Conservation (phyloP, 176 grass and related monocot genomes). For the Lolium perenne region DNA sequence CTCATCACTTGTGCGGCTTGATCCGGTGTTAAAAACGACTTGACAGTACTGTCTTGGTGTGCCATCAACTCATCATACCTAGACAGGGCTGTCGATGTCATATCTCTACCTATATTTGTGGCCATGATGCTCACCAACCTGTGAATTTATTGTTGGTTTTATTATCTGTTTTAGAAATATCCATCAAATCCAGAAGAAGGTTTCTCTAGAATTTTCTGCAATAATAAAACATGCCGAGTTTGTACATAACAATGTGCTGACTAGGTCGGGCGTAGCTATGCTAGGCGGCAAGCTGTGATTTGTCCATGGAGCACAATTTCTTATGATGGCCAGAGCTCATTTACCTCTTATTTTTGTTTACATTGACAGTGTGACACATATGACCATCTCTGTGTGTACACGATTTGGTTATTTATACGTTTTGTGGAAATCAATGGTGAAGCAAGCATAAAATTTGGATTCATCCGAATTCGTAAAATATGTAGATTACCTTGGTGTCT, state of each 20-base stretch:
- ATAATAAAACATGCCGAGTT: not conserved
- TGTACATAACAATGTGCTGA: not conserved
- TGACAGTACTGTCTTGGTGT: not conserved
- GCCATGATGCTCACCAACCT: conserved; percentile 41
- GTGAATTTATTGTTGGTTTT: conserved; percentile 41
- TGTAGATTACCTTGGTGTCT: too few species aligned
- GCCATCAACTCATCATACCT: conserved; percentile 20
- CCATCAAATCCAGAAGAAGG: conserved; percentile 1
- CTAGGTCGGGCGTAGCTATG: not conserved
- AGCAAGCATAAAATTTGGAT: too few species aligned
- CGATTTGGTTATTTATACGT: too few species aligned
- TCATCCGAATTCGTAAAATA: too few species aligned
- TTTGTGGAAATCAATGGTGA: too few species aligned
- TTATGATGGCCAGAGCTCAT: not conserved
- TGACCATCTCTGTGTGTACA: not conserved
- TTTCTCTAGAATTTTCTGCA: not conserved
- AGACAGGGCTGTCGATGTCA: conserved; percentile 16
- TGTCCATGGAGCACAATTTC: not conserved
- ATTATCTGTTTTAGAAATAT: not conserved
- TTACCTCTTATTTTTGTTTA: not conserved
- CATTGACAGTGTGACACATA: not conserved
- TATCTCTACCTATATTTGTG: conserved; percentile 51
- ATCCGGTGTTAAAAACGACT: conserved; percentile 32
- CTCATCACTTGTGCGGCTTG: conserved; percentile 21
- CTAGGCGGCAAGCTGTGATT: not conserved